These are phyloP conservation scores for Arthrobotrys iridis DNA, from an alignment of 2,329 filamentous ascomycete species.

Conservation along the genomic window DNA sequence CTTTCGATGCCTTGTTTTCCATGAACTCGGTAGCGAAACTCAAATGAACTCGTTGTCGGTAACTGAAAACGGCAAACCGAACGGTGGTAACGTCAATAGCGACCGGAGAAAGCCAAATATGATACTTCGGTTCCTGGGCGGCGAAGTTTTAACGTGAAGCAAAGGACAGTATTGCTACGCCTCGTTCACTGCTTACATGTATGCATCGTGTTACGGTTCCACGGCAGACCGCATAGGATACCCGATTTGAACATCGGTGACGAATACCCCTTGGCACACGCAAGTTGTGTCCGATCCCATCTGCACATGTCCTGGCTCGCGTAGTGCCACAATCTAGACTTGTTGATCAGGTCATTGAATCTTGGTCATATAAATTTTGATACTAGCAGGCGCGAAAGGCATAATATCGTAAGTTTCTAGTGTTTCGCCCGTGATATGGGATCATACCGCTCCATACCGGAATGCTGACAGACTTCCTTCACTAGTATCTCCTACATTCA, in stretches of 20 bases:
- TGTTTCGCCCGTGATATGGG: background rate
- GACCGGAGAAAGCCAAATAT: too few species aligned
- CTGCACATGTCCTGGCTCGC: background rate
- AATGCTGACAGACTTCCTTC: too few species aligned
- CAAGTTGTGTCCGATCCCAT: conserved; percentile 4
- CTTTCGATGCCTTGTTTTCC: background rate
- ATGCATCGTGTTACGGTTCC: background rate
- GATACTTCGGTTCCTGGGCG: too few species aligned
- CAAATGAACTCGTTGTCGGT: background rate
- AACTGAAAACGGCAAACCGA: background rate
- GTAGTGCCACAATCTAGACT: background rate
- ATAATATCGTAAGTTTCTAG: background rate
- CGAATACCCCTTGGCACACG: conserved; percentile 7
- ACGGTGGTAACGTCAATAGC: conserved; percentile 25
- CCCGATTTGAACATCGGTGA: conserved; percentile 2
- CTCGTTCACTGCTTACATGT: too few species aligned
- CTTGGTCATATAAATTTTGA: background rate
- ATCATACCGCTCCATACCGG: too few species aligned
- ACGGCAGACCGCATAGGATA: background rate
- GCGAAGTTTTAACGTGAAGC: too few species aligned
- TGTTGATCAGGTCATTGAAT: background rate
- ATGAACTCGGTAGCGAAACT: conserved; percentile 13
- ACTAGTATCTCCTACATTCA: too few species aligned
- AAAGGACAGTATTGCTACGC: too few species aligned
- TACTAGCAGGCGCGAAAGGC: background rate